Base-by-base conservation (phyloP, 2,329 filamentous ascomycete genomes). In the Talaromyces sp. region DNA sequence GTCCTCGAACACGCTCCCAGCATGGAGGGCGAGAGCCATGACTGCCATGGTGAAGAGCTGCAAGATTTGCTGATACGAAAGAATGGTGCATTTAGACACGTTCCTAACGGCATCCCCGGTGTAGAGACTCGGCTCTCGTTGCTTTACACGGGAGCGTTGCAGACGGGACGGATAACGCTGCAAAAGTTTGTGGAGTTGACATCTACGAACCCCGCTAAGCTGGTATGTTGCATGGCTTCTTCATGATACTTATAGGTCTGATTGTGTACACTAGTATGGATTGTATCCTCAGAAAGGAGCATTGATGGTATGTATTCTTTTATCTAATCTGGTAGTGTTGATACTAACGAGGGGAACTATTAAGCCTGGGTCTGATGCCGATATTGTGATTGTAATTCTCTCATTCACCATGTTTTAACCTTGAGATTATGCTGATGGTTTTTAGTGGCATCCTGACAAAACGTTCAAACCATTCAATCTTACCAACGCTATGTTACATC, bases 31-130 rank as follows among this genome's bases (percentile, higher is more conserved):
- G 44, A 48, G 12, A 48, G 16, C 12, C 44, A 48, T 12, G 44
- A 48, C 44, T 48, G 44, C 21, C 44, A 48, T 16, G 44, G 5
- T 7, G 44, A 25, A 16, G 44, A 48, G 7, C 21, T 48, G 7
- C 23, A 48, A 16, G 12, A 48, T 3, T 5, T 48, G 14, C 12
- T 48, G 6, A 2, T 48, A 16, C 44, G 44, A 6, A 48, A 48
- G 21, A 61, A 72, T 1, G 75, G 75, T 0, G 76, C 78, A 52
- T 87, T 87, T 72, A 79, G 80, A 55, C 80, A 84, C 62, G 84
- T 86, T 42, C 84, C 84, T 4, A 86, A 58, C 16, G 56, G 56
- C 14, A 31, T 58, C n/a, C 56, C 56, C 16, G 56, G 56, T 31
- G 37, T 58, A 33, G 56, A 58, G 23, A 58, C 56, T 33, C 56